Conservation (phyloP, 1,139 yeast genomes). For the Taiozyma sp. region DNA sequence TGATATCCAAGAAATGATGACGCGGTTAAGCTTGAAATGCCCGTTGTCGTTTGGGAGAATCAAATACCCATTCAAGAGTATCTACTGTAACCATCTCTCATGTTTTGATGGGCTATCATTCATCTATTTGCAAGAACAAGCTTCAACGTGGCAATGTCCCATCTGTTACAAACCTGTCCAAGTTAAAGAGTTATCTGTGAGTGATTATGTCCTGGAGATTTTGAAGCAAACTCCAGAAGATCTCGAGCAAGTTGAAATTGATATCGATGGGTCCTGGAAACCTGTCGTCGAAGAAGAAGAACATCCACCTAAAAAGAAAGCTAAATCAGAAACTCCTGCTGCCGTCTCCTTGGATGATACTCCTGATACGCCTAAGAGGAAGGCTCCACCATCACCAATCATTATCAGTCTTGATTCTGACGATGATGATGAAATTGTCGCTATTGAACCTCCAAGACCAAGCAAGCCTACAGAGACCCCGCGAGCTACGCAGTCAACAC, state of each 20-base stretch:
- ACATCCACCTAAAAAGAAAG: conserved; percentile 4
- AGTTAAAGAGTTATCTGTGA: conserved; percentile 51
- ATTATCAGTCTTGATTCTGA: conserved; percentile 30
- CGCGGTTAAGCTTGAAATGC: conserved; percentile 55
- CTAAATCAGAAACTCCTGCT: conserved; percentile 4
- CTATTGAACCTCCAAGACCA: neutral
- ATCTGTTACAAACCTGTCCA: conserved; percentile 45
- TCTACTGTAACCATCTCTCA: conserved; percentile 59
- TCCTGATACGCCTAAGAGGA: neutral
- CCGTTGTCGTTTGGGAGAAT: conserved; percentile 63
- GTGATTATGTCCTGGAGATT: conserved; percentile 56
- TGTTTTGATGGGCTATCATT: conserved; percentile 68
- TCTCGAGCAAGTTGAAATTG: conserved; percentile 50
- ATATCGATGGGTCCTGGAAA: conserved; percentile 57
- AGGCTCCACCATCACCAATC: conserved; percentile 16
- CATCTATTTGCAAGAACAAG: conserved; percentile 53
- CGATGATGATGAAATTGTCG: conserved; percentile 24
- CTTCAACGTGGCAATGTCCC: conserved; percentile 69
- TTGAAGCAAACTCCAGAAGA: conserved; percentile 39
- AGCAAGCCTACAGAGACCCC: neutral
- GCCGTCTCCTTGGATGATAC: conserved; percentile 4
- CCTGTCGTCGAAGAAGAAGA: conserved; percentile 26
- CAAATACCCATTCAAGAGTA: conserved; percentile 55
- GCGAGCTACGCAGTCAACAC: neutral
- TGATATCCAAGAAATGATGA: conserved; percentile 52